Evolutionary conservation across 768 basidiomycete genomes (phyloP).

Genomic region (Podaxis carcinomalis): DNA sequence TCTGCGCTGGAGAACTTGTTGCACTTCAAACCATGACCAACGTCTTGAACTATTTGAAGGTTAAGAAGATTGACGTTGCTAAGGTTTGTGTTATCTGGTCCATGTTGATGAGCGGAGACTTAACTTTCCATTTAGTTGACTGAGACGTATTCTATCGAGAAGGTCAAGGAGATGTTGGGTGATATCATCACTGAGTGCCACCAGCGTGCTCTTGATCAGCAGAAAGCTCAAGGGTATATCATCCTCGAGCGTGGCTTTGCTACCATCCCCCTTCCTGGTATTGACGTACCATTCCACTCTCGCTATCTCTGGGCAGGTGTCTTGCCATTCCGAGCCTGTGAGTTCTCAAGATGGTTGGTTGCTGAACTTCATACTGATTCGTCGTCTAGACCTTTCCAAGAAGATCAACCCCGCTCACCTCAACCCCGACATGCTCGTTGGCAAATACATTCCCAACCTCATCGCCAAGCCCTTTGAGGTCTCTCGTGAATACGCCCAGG

Average conservation of each 20-base stretch:
- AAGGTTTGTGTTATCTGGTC: slow-evolving; percentile 47
- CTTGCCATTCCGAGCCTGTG: slow-evolving; percentile 94
- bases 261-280: slow-evolving; percentile 91
- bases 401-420: slow-evolving; percentile 91
- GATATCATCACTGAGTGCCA: slow-evolving; percentile 87
- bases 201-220: slow-evolving; percentile 70
- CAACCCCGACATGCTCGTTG: slow-evolving; percentile 91
- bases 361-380: not conserved
- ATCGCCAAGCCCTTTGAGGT: slow-evolving; percentile 86
- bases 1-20: slow-evolving; percentile 94
- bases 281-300: slow-evolving; percentile 99
- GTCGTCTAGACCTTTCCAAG: slow-evolving; percentile 79
- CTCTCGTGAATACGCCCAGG: slow-evolving; percentile 82
- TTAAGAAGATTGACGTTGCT: slow-evolving; percentile 91
- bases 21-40: slow-evolving; percentile 93
- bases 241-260: slow-evolving; percentile 96
- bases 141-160: slow-evolving; percentile 82
- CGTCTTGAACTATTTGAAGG: slow-evolving; percentile 93
- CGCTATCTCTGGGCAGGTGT: slow-evolving; percentile 99
- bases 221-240: slow-evolving; percentile 82
- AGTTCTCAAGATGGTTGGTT: slow-evolving; percentile 27
- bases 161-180: slow-evolving; percentile 92
- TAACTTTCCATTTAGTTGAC: slow-evolving; percentile 54
- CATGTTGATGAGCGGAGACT: slow-evolving; percentile 8
- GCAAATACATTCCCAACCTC: slow-evolving; percentile 96